A percentile compares a stretch with the other conserved stretches of the same genome.
Evolutionary conservation across 371 early-diverging fungal species (phyloP).

Genomic region (Syncephalastrum monosporum): DNA sequence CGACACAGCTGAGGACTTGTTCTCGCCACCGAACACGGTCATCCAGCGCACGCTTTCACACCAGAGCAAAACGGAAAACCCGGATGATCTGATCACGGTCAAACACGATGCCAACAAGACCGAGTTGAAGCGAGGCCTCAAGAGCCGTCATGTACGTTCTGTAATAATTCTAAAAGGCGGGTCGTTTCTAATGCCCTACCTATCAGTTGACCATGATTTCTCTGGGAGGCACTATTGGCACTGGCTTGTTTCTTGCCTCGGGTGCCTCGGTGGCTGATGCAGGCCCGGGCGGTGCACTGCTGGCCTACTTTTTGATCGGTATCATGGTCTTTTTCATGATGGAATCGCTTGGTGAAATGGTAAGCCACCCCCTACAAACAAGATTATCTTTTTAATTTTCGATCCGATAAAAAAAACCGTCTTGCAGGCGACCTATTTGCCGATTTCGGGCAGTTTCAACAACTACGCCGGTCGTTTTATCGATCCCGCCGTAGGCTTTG

Average conservation of each 20-base stretch:
- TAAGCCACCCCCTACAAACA: slow-evolving; percentile 13
- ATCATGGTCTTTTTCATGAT: slow-evolving; percentile 83
- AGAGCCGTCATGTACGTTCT: slow-evolving; percentile 54
- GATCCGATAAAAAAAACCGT: not conserved
- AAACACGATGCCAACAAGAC: slow-evolving; percentile 4
- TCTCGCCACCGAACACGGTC: too few species aligned
- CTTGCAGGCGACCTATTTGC: slow-evolving; percentile 63
- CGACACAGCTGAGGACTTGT: too few species aligned
- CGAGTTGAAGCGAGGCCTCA: slow-evolving; percentile 54
- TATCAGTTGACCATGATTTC: slow-evolving; percentile 74
- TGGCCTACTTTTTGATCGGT: slow-evolving; percentile 74
- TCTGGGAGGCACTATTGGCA: slow-evolving; percentile 78
- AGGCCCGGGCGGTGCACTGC: slow-evolving; percentile 82
- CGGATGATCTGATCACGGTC: too few species aligned
- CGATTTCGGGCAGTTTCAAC: slow-evolving; percentile 86
- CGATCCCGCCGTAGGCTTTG: slow-evolving; percentile 85
- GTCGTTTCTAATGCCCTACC: too few species aligned
- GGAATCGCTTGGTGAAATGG: slow-evolving; percentile 86
- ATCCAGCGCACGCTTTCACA: too few species aligned
- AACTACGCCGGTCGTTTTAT: slow-evolving; percentile 81
- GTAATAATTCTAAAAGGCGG: too few species aligned
- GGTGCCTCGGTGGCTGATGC: slow-evolving; percentile 73
- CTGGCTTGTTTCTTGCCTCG: slow-evolving; percentile 87
- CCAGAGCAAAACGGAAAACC: too few species aligned
- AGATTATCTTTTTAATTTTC: not conserved